Evolutionary conservation across 2,329 filamentous ascomycete species (phyloP).

Genomic region (Neopestalotiopsis clavispora): DNA sequence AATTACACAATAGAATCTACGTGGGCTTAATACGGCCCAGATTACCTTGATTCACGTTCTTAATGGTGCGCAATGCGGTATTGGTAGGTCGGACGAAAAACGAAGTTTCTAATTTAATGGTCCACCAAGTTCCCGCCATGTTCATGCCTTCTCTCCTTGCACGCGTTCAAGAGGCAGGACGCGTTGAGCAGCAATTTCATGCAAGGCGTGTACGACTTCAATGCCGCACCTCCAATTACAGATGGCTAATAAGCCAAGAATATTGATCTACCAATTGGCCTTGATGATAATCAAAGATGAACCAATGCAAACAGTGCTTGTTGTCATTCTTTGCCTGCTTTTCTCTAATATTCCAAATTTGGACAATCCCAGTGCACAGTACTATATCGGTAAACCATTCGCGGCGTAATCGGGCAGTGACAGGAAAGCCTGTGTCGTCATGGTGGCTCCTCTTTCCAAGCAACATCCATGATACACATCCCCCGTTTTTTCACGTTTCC

Average conservation of each 20-base stretch:
- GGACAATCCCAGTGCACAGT: neutral
- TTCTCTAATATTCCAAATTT: neutral
- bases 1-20: neutral
- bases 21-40: neutral
- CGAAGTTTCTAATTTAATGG: neutral
- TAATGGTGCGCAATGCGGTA: neutral
- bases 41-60: neutral
- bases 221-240: neutral
- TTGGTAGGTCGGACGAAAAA: neutral
- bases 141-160: neutral
- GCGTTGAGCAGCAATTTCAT: neutral
- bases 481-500: neutral
- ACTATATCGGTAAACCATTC: neutral
- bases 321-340: neutral
- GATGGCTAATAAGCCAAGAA: neutral
- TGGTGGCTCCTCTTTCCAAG: neutral
- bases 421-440: conserved; percentile 1
- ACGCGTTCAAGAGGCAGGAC: neutral
- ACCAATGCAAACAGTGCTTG: neutral
- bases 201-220: neutral
- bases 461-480: conserved; percentile 14
- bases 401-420: too few relatives aligned
- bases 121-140: neutral
- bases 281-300: neutral
- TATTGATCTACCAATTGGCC: neutral